Conservation (phyloP, 2,329 filamentous ascomycete species). For the Epichloe aotearoae region DNA sequence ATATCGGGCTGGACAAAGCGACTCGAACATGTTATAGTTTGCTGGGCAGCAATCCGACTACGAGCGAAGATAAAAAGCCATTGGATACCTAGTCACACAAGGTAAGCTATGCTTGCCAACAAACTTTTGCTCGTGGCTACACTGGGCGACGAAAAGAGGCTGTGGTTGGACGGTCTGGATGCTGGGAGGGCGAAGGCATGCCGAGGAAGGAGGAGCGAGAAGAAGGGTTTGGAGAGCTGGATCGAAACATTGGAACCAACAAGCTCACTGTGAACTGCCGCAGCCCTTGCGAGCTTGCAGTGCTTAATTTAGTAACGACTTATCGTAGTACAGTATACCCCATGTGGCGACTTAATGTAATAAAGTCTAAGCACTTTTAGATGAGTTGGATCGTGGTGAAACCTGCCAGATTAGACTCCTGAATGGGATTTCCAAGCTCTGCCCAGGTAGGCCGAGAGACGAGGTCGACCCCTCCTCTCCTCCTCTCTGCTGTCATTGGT, state of each 20-base stretch:
- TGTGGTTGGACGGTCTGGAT: neutral
- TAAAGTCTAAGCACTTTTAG: neutral
- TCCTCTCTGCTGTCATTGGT: neutral
- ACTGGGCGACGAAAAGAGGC: neutral
- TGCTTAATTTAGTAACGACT: conserved; percentile 1
- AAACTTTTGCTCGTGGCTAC: neutral
- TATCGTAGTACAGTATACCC: conserved; percentile 4
- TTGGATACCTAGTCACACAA: neutral
- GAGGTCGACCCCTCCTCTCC: neutral
- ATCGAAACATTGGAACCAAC: neutral
- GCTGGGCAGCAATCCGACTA: neutral
- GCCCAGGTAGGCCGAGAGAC: neutral
- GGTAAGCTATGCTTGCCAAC: neutral
- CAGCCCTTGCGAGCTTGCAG: neutral
- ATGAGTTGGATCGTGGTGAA: neutral
- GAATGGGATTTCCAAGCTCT: no score
- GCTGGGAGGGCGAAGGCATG: neutral
- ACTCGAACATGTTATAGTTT: neutral
- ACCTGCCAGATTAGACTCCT: neutral
- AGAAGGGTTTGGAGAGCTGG: neutral
- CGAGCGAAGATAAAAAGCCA: neutral
- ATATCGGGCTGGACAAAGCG: neutral
- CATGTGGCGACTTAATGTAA: conserved; percentile 6
- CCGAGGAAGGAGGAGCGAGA: neutral
- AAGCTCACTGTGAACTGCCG: neutral